These are phyloP conservation scores for Backusella sp. DNA, from an alignment of 192 early-diverging fungal species.

Conservation along the genomic window DNA sequence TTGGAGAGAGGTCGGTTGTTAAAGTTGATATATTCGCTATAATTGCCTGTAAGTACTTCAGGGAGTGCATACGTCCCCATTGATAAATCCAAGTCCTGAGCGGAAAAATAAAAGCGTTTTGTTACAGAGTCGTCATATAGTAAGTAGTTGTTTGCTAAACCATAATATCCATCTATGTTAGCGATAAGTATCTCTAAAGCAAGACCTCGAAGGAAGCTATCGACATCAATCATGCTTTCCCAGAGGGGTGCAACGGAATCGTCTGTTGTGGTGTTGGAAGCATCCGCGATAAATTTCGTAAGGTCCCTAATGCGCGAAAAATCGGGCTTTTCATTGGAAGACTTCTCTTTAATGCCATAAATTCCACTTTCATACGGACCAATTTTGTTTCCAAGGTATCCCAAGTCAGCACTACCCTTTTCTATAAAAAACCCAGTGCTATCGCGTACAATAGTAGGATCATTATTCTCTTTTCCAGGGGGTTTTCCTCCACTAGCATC, in stretches of 20 bases:
- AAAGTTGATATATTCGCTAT: conserved; percentile 13
- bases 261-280: background rate
- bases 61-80: background rate
- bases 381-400: background rate
- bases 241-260: background rate
- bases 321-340: background rate
- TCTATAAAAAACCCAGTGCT: background rate
- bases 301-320: background rate
- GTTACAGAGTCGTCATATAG: conserved; percentile 6
- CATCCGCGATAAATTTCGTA: background rate
- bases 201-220: conserved; percentile 22
- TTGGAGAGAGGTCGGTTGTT: background rate
- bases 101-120: background rate
- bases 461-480: too few species aligned
- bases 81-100: conserved; percentile 14
- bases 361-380: background rate
- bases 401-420: background rate
- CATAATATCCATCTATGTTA: conserved; percentile 18
- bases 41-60: background rate
- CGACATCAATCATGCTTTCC: background rate
- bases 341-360: background rate
- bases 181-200: conserved; percentile 12
- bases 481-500: background rate
- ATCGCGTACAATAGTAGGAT: background rate
- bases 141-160: conserved; percentile 16